Conservation (phyloP, 31 red algal genomes). For the Asparagopsis taxiformis region DNA sequence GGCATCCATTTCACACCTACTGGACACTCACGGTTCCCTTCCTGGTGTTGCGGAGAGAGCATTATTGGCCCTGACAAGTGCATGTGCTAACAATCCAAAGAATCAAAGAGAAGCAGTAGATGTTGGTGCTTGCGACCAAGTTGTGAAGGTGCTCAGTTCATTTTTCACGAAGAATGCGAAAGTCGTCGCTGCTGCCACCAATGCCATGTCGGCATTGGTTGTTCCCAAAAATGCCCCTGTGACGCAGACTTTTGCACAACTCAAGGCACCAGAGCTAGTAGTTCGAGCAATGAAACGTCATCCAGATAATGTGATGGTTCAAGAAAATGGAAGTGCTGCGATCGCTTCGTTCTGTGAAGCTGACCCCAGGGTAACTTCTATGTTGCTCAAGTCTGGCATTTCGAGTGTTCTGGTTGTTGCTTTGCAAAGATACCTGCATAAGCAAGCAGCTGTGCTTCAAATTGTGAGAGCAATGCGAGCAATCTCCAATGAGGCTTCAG, state of each 20-base stretch:
- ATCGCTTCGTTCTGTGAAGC: slow-evolving; percentile 57
- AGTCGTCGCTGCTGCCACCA: slow-evolving; percentile 38
- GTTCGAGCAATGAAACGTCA: slow-evolving; percentile 59
- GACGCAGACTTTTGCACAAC: slow-evolving; percentile 36
- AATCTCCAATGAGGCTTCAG: slow-evolving; percentile 41
- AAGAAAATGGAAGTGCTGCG: slow-evolving; percentile 62
- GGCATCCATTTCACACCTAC: slow-evolving; percentile 9
- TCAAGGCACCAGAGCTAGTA: slow-evolving; percentile 50
- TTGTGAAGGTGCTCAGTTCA: slow-evolving; percentile 20
- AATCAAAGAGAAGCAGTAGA: slow-evolving; percentile 38
- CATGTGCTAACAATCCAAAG: slow-evolving; percentile 27
- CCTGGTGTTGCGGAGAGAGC: slow-evolving; percentile 31
- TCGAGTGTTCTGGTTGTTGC: slow-evolving; percentile 37
- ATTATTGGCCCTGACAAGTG: slow-evolving; percentile 21
- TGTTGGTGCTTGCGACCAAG: slow-evolving; percentile 14
- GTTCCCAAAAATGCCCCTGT: slow-evolving; percentile 41
- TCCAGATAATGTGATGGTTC: slow-evolving; percentile 40
- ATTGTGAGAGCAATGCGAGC: slow-evolving; percentile 54
- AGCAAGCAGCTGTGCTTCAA: slow-evolving; percentile 38
- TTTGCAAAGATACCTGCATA: slow-evolving; percentile 42
- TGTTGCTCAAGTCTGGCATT: slow-evolving; percentile 36
- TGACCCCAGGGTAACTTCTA: slow-evolving; percentile 37
- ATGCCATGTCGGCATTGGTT: slow-evolving; percentile 36
- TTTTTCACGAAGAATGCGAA: slow-evolving; percentile 45
- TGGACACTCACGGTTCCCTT: slow-evolving; percentile 17